Evolutionary conservation across 2,329 filamentous ascomycete species (phyloP).

Genomic region (Xylaria sp.): DNA sequence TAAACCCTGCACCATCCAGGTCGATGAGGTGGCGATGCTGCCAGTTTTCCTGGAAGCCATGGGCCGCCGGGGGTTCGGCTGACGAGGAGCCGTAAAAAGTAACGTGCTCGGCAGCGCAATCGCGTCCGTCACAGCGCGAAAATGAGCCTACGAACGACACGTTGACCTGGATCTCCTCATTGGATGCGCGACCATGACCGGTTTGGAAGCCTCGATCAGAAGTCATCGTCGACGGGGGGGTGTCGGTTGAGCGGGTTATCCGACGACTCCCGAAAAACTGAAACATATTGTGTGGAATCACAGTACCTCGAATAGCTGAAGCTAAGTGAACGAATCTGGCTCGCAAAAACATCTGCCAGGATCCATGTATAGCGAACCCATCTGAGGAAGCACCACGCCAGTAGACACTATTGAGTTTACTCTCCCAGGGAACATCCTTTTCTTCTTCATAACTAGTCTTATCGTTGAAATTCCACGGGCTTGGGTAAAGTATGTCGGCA

Average conservation of each 20-base stretch:
- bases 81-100: slow-evolving; percentile 50
- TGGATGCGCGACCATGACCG: neutral
- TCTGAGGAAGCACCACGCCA: slow-evolving; percentile 67
- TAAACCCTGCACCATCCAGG: slow-evolving; percentile 66
- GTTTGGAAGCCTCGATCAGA: neutral
- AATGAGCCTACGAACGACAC: slow-evolving; percentile 56
- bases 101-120: slow-evolving; percentile 49
- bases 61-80: slow-evolving; percentile 39
- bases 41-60: slow-evolving; percentile 54
- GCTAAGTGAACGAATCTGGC: slow-evolving; percentile 69
- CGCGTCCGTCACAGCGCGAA: slow-evolving; percentile 48
- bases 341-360: slow-evolving; percentile 69
- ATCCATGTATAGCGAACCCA: slow-evolving; percentile 59
- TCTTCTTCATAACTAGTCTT: slow-evolving; percentile 54
- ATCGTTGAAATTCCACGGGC: slow-evolving; percentile 54
- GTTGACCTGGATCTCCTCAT: slow-evolving; percentile 44
- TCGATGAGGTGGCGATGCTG: slow-evolving; percentile 67
- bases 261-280: slow-evolving; percentile 5
- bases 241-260: neutral
- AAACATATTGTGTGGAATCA: neutral
- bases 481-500: slow-evolving; percentile 62
- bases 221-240: neutral
- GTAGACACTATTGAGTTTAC: slow-evolving; percentile 62
- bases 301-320: slow-evolving; percentile 48
- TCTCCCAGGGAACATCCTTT: slow-evolving; percentile 57